A percentile compares a stretch with the other conserved stretches of the same genome.
Evolutionary conservation across 1,284 basidiomycete genomes (phyloP).

Genomic region (Marasmius fiardii): DNA sequence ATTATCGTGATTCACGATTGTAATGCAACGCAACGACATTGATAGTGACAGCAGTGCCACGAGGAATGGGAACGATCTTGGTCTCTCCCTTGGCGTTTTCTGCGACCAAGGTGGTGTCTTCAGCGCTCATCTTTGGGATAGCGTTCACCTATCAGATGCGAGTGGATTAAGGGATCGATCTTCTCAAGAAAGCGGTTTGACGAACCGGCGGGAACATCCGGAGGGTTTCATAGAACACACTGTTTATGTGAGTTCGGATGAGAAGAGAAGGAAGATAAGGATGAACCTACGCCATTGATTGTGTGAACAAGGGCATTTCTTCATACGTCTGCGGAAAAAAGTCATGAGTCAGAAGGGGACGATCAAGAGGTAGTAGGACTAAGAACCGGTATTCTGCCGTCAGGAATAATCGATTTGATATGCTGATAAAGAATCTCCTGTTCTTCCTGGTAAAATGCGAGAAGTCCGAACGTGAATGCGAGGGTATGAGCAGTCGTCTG

Average conservation of each 20-base stretch:
- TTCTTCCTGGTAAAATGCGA: constrained; percentile 3
- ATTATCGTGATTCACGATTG: constrained; percentile 38
- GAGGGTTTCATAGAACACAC: constrained; percentile 58
- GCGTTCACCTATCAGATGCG: constrained; percentile 29
- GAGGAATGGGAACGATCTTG: constrained; percentile 38
- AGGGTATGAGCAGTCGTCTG: constrained; percentile 2
- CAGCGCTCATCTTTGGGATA: constrained; percentile 47
- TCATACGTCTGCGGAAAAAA: constrained; percentile 41
- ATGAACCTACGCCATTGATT: constrained; percentile 40
- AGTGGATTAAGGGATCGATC: not conserved
- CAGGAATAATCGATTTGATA: not conserved
- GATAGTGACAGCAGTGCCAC: constrained; percentile 38
- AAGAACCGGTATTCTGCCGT: not conserved
- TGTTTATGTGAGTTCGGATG: constrained; percentile 19
- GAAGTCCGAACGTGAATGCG: not conserved
- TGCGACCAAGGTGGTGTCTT: constrained; percentile 40
- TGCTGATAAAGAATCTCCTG: constrained; percentile 3
- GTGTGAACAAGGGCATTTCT: constrained; percentile 45
- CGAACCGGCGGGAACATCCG: constrained; percentile 57
- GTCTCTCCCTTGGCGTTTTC: constrained; percentile 34
- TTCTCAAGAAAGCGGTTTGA: not conserved
- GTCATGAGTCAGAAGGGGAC: not conserved
- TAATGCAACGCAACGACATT: constrained; percentile 44
- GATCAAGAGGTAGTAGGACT: not conserved
- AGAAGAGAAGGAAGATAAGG: constrained; percentile 2